Evolutionary conservation across 2,329 filamentous ascomycete genomes (phyloP).

Genomic region (Nigrospora osmanthi): DNA sequence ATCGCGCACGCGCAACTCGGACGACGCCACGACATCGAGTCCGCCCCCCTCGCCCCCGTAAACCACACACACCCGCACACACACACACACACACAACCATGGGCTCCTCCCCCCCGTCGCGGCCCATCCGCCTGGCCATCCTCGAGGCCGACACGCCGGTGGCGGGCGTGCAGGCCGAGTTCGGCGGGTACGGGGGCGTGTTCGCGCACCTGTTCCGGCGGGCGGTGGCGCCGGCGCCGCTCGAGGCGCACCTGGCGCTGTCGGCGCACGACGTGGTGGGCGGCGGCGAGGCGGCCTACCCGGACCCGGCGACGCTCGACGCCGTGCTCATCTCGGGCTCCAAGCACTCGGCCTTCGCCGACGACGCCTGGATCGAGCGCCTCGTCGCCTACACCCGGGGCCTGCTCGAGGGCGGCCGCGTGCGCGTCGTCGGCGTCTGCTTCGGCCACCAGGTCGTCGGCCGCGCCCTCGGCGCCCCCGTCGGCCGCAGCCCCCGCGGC

Average conservation of each 20-base stretch:
- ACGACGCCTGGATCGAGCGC: slow-evolving; percentile 67
- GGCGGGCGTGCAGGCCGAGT: slow-evolving; percentile 53
- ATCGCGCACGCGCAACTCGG: no score
- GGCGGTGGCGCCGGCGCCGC: slow-evolving; percentile 37
- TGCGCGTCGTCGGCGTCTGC: slow-evolving; percentile 73
- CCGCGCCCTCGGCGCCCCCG: slow-evolving; percentile 59
- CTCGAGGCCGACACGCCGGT: slow-evolving; percentile 81
- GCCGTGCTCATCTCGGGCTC: slow-evolving; percentile 74
- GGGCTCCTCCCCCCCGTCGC: neutral
- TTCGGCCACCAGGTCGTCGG: slow-evolving; percentile 85
- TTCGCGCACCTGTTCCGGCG: slow-evolving; percentile 53
- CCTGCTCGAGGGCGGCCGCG: slow-evolving; percentile 51
- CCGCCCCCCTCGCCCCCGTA: no score
- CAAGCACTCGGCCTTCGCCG: slow-evolving; percentile 67
- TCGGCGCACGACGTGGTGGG: slow-evolving; percentile 64
- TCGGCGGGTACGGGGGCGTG: slow-evolving; percentile 65
- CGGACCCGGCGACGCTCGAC: slow-evolving; percentile 66
- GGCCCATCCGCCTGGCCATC: slow-evolving; percentile 68
- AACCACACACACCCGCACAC: no score
- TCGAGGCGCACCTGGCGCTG: slow-evolving; percentile 45
- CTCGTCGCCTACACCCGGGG: slow-evolving; percentile 60
- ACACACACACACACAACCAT: neutral
- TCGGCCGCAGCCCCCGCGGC: slow-evolving; percentile 58
- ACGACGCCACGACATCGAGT: no score
- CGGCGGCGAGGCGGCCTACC: slow-evolving; percentile 56